phyloP scores from a whole-genome alignment of 805 yeast genomes.

The Candida morakotiae region DNA sequence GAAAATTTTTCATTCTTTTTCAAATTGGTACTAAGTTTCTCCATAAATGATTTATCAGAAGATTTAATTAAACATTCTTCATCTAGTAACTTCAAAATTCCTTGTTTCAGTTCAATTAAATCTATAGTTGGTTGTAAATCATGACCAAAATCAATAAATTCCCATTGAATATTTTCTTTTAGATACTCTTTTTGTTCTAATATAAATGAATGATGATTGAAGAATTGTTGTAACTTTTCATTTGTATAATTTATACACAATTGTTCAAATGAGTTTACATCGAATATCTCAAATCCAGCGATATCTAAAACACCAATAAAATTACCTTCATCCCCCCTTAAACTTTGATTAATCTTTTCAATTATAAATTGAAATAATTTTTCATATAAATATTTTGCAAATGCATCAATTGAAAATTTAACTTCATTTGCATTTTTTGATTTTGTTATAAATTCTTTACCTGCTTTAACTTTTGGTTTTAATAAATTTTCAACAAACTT shows the following conservation, averaged over 20 bases:
- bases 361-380: conserved; percentile 76
- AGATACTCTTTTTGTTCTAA: conserved; percentile 58
- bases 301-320: conserved; percentile 58
- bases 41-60: conserved; percentile 75
- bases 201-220: conserved; percentile 59
- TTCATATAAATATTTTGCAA: conserved; percentile 85
- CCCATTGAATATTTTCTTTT: conserved; percentile 58
- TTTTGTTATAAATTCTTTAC: conserved; percentile 79
- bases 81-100: conserved; percentile 80
- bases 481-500: conserved; percentile 57
- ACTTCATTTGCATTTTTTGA: conserved; percentile 79
- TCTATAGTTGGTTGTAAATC: conserved; percentile 94
- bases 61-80: conserved; percentile 94
- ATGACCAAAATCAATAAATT: conserved; percentile 88
- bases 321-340: conserved; percentile 29
- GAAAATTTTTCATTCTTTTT: conserved; percentile 49
- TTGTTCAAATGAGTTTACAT: conserved; percentile 56
- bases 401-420: conserved; percentile 74
- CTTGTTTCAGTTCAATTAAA: conserved; percentile 72
- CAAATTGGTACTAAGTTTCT: conserved; percentile 69
- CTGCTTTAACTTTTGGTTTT: conserved; percentile 86
- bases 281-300: conserved; percentile 61
- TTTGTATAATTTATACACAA: conserved; percentile 59
- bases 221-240: conserved; percentile 57
- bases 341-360: conserved; percentile 64